Conservation (phyloP, 1,284 basidiomycete species). For the Cryptococcus sp. region DNA sequence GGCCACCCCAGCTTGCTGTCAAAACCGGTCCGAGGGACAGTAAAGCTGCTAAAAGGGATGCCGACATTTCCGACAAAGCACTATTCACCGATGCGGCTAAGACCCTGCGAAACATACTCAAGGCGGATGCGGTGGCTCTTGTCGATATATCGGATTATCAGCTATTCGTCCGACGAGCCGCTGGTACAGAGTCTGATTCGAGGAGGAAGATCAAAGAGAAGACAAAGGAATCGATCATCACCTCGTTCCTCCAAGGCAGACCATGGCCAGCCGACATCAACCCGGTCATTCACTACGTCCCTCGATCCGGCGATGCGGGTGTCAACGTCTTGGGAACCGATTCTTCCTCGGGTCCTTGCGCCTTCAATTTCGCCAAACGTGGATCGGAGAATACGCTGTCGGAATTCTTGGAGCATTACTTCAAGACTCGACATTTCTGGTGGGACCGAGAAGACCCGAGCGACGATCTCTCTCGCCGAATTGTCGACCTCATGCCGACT, state of each 20-base stretch:
- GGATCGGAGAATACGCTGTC: slow-evolving; percentile 14
- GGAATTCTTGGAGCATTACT: slow-evolving; percentile 21
- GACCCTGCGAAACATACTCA: slow-evolving; percentile 28
- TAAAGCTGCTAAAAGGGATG: slow-evolving; percentile 18
- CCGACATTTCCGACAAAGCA: slow-evolving; percentile 13
- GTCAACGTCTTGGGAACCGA: slow-evolving; percentile 21
- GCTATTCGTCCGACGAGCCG: slow-evolving; percentile 23
- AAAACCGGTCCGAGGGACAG: slow-evolving; percentile 32
- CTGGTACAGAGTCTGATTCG: slow-evolving; percentile 6
- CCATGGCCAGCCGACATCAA: slow-evolving; percentile 30
- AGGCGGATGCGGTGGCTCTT: slow-evolving; percentile 33
- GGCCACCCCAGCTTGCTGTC: slow-evolving; percentile 6
- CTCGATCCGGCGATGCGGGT: slow-evolving; percentile 1
- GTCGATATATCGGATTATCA: slow-evolving; percentile 35
- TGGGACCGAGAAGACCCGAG: slow-evolving; percentile 30
- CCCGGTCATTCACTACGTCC: slow-evolving; percentile 29
- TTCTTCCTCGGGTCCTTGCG: slow-evolving; percentile 3
- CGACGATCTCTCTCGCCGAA: slow-evolving; percentile 19
- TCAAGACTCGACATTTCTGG: slow-evolving; percentile 31
- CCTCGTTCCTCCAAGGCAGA: slow-evolving; percentile 28
- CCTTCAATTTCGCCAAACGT: slow-evolving; percentile 17
- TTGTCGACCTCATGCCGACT: slow-evolving; percentile 33
- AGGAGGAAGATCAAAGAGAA: slow-evolving; percentile 11
- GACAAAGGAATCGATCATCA: slow-evolving; percentile 25
- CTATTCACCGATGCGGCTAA: slow-evolving; percentile 27